Conservation (phyloP, 768 basidiomycete genomes). For the Pulveroboletus sp. region DNA sequence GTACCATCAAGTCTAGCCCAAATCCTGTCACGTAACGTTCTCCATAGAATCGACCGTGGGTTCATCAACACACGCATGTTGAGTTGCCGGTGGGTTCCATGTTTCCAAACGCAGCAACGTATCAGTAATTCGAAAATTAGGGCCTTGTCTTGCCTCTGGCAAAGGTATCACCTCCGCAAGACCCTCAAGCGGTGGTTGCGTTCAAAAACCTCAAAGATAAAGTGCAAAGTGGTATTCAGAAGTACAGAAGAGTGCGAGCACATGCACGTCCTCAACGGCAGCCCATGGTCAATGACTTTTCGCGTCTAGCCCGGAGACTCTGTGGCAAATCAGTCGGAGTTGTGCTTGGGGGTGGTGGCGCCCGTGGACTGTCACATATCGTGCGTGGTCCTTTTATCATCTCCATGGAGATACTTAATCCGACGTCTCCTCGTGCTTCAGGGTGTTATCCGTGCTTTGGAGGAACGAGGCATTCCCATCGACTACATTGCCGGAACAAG, state of each 20-base stretch:
- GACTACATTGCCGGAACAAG: constrained; percentile 94
- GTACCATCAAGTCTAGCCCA: constrained; percentile 9
- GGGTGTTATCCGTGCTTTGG: constrained; percentile 91
- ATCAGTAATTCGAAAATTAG: constrained; percentile 35
- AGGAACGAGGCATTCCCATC: constrained; percentile 90
- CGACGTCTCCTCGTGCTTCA: constrained; percentile 31
- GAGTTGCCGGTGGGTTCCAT: constrained; percentile 69
- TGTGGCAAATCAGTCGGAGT: constrained; percentile 93
- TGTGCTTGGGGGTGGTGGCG: constrained; percentile 97
- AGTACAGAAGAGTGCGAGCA: constrained; percentile 68
- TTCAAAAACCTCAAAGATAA: constrained; percentile 91
- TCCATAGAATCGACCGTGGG: constrained; percentile 85
- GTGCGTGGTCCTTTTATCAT: constrained; percentile 35
- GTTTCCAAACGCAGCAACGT: not conserved
- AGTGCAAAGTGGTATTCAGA: constrained; percentile 86
- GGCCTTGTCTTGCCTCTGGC: constrained; percentile 66
- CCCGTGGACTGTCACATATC: constrained; percentile 79
- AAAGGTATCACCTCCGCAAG: constrained; percentile 63
- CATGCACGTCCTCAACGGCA: constrained; percentile 69
- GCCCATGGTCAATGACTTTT: constrained; percentile 89
- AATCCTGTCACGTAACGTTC: constrained; percentile 4
- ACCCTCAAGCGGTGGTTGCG: constrained; percentile 84
- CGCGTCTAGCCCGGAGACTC: constrained; percentile 83
- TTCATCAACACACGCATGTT: constrained; percentile 94
- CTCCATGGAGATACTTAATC: constrained; percentile 8